Conservation (phyloP, 805 yeast species). For the Schwanniomyces vanrijiae region DNA sequence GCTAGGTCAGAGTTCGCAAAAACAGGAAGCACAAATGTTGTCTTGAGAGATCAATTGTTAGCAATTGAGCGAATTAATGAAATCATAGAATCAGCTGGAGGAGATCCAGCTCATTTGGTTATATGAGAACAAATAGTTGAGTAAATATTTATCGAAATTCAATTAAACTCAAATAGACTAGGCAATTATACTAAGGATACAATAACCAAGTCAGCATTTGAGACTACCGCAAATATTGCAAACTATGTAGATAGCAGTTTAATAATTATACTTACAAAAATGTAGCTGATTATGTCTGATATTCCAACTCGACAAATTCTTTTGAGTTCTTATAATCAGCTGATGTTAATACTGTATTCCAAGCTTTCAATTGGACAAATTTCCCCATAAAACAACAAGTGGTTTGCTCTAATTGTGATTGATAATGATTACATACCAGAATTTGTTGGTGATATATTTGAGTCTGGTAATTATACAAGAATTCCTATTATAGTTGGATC, state of each 20-base stretch:
- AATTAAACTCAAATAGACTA: neutral
- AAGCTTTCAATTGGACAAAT: neutral
- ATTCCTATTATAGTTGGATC: slow-evolving; percentile 2
- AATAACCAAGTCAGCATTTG: neutral
- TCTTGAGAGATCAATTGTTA: slow-evolving; percentile 47
- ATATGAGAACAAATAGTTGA: slow-evolving; percentile 49
- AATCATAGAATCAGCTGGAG: slow-evolving; percentile 46
- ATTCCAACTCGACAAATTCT: neutral
- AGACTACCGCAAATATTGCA: neutral
- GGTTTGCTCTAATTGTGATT: neutral
- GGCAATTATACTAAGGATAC: neutral
- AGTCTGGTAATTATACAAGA: neutral
- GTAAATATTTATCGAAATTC: neutral
- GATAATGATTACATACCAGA: slow-evolving; percentile 1
- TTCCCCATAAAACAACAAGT: neutral
- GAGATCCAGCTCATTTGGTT: slow-evolving; percentile 42
- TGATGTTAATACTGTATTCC: neutral
- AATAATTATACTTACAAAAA: neutral
- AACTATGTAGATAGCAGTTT: neutral
- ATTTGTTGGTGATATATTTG: neutral
- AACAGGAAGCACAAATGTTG: slow-evolving; percentile 31
- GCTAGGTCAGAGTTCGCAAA: slow-evolving; percentile 17
- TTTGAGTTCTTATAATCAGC: neutral
- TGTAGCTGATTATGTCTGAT: neutral
- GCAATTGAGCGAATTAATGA: slow-evolving; percentile 48